phyloP scores from a whole-genome alignment of 495 filamentous ascomycete species.

The Chaetomium fimeti region DNA sequence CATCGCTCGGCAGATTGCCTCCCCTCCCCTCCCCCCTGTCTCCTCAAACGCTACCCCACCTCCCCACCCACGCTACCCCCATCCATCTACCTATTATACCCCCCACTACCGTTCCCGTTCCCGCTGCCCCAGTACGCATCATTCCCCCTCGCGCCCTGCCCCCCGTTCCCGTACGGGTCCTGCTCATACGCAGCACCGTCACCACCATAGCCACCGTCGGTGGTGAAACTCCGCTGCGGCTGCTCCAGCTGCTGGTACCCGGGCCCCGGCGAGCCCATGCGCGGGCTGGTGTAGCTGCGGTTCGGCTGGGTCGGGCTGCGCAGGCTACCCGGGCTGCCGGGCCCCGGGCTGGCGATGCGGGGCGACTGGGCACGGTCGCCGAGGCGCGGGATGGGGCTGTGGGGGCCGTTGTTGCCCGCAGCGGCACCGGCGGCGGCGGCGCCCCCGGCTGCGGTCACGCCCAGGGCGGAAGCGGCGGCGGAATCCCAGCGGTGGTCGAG shows the following conservation, averaged over 20 bases:
- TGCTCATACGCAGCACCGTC: background rate
- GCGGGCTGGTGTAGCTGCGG: conserved; percentile 18
- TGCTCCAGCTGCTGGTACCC: conserved; percentile 18
- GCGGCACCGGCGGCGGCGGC: conserved; percentile 30
- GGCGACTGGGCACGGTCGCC: conserved; percentile 25
- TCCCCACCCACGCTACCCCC: background rate
- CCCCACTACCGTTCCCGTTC: no score
- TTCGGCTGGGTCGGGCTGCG: conserved; percentile 8
- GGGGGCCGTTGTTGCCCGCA: conserved; percentile 5
- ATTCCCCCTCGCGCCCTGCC: conserved; percentile 2
- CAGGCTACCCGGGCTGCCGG: conserved; percentile 9
- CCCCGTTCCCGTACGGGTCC: background rate
- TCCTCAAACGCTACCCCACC: background rate
- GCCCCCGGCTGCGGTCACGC: conserved; percentile 29
- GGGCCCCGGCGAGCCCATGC: conserved; percentile 31
- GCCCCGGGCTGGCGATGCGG: conserved; percentile 23
- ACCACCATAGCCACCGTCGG: conserved; percentile 12
- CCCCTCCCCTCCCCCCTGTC: background rate
- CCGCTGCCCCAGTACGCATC: conserved; percentile 15
- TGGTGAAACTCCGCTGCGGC: conserved; percentile 35
- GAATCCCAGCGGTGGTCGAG: conserved; percentile 19
- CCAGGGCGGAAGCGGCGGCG: conserved; percentile 15
- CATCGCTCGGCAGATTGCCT: background rate
- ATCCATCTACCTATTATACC: conserved; percentile 11
- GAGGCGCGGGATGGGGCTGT: conserved; percentile 25